Conservation (phyloP, 805 yeast genomes). For the Saccharomycopsis sp. region DNA sequence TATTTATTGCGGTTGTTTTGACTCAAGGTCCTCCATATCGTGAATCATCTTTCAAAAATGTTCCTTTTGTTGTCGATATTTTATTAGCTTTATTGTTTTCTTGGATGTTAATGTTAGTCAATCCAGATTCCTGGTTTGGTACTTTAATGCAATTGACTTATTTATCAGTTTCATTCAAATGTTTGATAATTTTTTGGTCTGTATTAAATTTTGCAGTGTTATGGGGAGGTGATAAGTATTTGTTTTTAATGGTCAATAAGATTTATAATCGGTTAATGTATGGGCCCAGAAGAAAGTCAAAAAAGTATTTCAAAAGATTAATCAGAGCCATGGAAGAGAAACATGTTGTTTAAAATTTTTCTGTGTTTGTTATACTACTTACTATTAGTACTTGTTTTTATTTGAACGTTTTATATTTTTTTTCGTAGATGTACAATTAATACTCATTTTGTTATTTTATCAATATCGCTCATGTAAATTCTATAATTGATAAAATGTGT, state of each 20-base stretch:
- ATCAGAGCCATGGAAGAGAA: not conserved
- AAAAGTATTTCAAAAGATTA: slow-evolving; percentile 17
- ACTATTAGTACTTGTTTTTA: too few species aligned
- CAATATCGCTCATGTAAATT: too few species aligned
- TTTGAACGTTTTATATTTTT: too few species aligned
- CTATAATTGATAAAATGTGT: too few species aligned
- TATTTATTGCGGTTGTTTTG: slow-evolving; percentile 70
- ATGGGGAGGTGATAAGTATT: slow-evolving; percentile 33
- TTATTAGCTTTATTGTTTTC: slow-evolving; percentile 40
- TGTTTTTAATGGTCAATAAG: slow-evolving; percentile 33
- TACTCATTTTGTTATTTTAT: too few species aligned
- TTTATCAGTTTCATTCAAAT: slow-evolving; percentile 40
- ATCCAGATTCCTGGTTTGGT: slow-evolving; percentile 47
- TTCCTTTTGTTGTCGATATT: slow-evolving; percentile 62
- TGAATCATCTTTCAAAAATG: slow-evolving; percentile 55
- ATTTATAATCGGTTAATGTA: slow-evolving; percentile 13
- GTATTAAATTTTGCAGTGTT: slow-evolving; percentile 39
- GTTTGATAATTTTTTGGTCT: slow-evolving; percentile 37
- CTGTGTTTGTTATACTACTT: too few species aligned
- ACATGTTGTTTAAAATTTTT: too few species aligned
- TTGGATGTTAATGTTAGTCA: slow-evolving; percentile 40
- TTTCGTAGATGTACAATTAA: too few species aligned
- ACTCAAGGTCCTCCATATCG: slow-evolving; percentile 93
- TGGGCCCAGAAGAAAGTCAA: slow-evolving; percentile 12
- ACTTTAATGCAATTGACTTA: slow-evolving; percentile 66